Evolutionary conservation across 2,329 filamentous ascomycete genomes (phyloP).

Genomic region (Hypoxylon sp.): DNA sequence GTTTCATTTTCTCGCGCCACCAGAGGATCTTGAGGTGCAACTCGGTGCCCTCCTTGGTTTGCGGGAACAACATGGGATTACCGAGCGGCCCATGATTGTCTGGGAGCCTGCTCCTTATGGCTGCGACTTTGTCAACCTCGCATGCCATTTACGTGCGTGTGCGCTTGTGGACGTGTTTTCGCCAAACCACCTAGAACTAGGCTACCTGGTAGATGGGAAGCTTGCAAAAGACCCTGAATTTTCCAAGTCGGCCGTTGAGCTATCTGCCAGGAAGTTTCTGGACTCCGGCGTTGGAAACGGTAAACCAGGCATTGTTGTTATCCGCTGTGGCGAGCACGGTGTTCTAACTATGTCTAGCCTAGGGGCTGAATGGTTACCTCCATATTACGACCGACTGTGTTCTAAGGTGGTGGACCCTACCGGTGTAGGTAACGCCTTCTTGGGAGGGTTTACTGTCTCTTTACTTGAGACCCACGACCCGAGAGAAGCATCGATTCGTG

Average conservation of each 20-base stretch:
- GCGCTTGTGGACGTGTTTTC: not conserved
- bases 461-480: not conserved
- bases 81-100: not conserved
- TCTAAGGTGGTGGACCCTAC: not conserved
- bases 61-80: not conserved
- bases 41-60: not conserved
- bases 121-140: not conserved
- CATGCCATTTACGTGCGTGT: not conserved
- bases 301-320: not conserved
- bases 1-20: not conserved
- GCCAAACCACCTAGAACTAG: not conserved
- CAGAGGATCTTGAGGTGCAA: not conserved
- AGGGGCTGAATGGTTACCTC: not conserved
- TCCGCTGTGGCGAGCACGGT: not conserved
- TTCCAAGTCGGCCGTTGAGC: not conserved
- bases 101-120: slow-evolving; percentile 1
- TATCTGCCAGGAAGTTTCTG: not conserved
- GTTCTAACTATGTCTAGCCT: not conserved
- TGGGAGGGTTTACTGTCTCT: not conserved
- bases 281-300: not conserved
- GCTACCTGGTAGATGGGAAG: not conserved
- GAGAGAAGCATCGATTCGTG: not conserved
- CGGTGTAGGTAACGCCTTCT: not conserved
- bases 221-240: not conserved
- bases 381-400: not conserved